Evolutionary conservation across 2,329 filamentous ascomycete species (phyloP).

Genomic region (Davidsoniella virescens): DNA sequence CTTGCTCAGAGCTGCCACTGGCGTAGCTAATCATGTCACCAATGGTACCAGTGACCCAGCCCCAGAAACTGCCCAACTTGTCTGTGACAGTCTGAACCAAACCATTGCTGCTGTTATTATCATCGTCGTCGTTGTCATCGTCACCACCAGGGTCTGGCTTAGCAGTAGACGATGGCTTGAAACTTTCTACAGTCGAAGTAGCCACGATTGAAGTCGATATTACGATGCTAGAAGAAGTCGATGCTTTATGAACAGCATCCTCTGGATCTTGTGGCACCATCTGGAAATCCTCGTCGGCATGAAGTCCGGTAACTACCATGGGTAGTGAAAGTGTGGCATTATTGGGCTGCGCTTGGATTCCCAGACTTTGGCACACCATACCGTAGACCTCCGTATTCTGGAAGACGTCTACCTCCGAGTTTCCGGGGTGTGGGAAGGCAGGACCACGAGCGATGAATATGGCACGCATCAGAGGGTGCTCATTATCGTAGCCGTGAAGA

Average conservation of each 20-base stretch:
- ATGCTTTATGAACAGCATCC: conserved; percentile 14
- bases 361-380: conserved; percentile 76
- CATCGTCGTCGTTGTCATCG: conserved; percentile 7
- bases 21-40: neutral
- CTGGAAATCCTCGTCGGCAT: conserved; percentile 33
- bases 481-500: conserved; percentile 86
- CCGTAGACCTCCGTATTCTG: conserved; percentile 96
- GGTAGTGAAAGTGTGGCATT: conserved; percentile 75
- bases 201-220: neutral
- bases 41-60: neutral
- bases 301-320: conserved; percentile 44
- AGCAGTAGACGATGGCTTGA: neutral
- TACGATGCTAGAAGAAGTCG: neutral
- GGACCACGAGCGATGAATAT: conserved; percentile 88
- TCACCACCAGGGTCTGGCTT: conserved; percentile 8
- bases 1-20: neutral
- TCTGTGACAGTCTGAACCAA: too few relatives aligned
- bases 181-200: neutral
- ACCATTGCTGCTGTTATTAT: conserved; percentile 12
- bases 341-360: conserved; percentile 56
- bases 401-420: conserved; percentile 65
- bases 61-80: neutral
- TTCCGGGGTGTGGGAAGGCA: conserved; percentile 72
- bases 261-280: conserved; percentile 39
- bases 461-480: conserved; percentile 87